phyloP scores from a whole-genome alignment of 352 stramenopile species.

The Phytopythium vexans region DNA sequence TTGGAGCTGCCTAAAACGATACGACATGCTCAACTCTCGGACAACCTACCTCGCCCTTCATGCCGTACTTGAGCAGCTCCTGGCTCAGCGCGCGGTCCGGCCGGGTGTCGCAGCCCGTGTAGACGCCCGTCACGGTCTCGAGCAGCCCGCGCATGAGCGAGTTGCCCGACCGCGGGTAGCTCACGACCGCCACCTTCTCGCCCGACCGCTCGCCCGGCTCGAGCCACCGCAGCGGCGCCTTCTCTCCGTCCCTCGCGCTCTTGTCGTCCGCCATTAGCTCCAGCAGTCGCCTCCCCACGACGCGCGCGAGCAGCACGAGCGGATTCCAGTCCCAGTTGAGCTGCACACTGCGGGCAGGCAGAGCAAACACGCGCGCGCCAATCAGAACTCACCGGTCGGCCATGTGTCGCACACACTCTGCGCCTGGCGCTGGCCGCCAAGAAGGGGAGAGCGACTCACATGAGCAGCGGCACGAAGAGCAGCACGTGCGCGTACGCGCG shows the following conservation, averaged over 20 bases:
- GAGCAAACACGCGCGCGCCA: slow-evolving; percentile 2
- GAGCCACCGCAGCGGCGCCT: slow-evolving; percentile 58
- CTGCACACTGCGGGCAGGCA: slow-evolving; percentile 22
- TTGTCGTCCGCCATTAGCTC: not conserved
- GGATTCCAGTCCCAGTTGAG: slow-evolving; percentile 72
- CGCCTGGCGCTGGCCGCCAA: slow-evolving; percentile 10
- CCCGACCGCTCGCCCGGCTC: slow-evolving; percentile 52
- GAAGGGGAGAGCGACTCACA: slow-evolving; percentile 33
- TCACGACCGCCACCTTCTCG: slow-evolving; percentile 89
- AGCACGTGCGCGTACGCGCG: slow-evolving; percentile 56
- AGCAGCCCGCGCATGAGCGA: slow-evolving; percentile 95
- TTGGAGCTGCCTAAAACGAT: slow-evolving; percentile 17
- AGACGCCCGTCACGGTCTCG: slow-evolving; percentile 92
- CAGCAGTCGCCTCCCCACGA: slow-evolving; percentile 24
- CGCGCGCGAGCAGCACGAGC: slow-evolving; percentile 45
- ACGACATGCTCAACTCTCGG: slow-evolving; percentile 23
- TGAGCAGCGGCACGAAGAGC: slow-evolving; percentile 61
- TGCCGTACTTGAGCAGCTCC: slow-evolving; percentile 85
- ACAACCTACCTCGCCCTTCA: slow-evolving; percentile 65
- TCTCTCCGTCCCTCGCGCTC: slow-evolving; percentile 8
- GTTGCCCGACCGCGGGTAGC: slow-evolving; percentile 97
- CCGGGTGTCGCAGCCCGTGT: slow-evolving; percentile 96
- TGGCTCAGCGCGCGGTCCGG: slow-evolving; percentile 92
- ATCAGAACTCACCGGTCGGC: slow-evolving; percentile 3
- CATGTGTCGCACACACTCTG: slow-evolving; percentile 21